These are phyloP conservation scores for Alternaria gaisen DNA, from an alignment of 2,329 filamentous ascomycete genomes.

Conservation along the genomic window DNA sequence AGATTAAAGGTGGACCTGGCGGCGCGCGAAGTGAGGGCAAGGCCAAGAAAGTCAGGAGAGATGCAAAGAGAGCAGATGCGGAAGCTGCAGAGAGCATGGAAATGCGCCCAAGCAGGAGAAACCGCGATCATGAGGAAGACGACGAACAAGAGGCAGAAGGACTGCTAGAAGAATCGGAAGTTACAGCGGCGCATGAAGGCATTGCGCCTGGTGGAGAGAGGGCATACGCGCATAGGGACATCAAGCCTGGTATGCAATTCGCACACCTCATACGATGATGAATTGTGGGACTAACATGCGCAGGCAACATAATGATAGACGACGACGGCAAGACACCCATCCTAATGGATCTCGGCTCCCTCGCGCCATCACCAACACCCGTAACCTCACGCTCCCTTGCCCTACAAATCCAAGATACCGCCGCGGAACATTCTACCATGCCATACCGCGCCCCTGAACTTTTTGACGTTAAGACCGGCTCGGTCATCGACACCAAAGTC, in stretches of 20 bases:
- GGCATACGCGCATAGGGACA: slow-evolving; percentile 93
- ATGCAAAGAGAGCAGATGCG: slow-evolving; percentile 65
- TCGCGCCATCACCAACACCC: slow-evolving; percentile 84
- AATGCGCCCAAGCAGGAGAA: slow-evolving; percentile 52
- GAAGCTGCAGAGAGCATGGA: slow-evolving; percentile 56
- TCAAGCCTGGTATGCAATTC: slow-evolving; percentile 81
- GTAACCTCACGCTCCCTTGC: slow-evolving; percentile 91
- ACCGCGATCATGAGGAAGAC: slow-evolving; percentile 64
- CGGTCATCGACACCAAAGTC: slow-evolving; percentile 91
- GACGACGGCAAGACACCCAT: slow-evolving; percentile 89
- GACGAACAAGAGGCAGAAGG: slow-evolving; percentile 81
- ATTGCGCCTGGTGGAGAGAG: slow-evolving; percentile 73
- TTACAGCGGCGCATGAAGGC: slow-evolving; percentile 71
- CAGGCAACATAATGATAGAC: slow-evolving; percentile 96
- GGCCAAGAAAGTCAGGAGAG: slow-evolving; percentile 63
- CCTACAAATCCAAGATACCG: slow-evolving; percentile 90
- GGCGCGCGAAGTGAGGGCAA: slow-evolving; percentile 61
- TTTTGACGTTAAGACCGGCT: slow-evolving; percentile 95
- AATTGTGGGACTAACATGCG: slow-evolving; percentile 15
- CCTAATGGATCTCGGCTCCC: slow-evolving; percentile 95
- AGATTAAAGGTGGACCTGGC: slow-evolving; percentile 65
- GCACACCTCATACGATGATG: too few relatives aligned
- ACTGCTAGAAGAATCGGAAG: slow-evolving; percentile 82
- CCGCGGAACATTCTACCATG: slow-evolving; percentile 97
- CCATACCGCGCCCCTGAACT: slow-evolving; percentile 97